Evolutionary conservation across 352 stramenopile species (phyloP), one percentile per base, ranked within the genome.

Genomic region (Phytopythium cucurbitacearum): DNA sequence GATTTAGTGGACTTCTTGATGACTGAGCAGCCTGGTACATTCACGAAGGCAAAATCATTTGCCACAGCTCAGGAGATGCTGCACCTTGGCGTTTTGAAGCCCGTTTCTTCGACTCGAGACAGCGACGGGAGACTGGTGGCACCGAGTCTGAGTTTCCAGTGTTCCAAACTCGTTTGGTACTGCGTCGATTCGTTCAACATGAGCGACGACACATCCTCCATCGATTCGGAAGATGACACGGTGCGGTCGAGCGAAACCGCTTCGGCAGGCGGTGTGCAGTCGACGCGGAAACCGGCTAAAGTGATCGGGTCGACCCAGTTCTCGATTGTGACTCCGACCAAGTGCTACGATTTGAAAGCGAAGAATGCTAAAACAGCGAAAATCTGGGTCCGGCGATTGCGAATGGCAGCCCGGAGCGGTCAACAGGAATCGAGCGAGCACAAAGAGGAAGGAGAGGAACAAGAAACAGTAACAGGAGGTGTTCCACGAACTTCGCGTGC

Each of bases 291-390:
- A 36, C 36, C 48, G 12, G 40, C 35, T 61, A 80, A 69, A 40
- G 53, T 60, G 9, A 51, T 73, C 35, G 69, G 76, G 5, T 88
- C 83, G 5, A 89, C 83, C 36, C 80, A 94, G 46, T 95, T 95
- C 48, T 91, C 85, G 4, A 94, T 95, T 51, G 82, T 91, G 53
- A 95, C 83, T 3, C 69, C 81, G 9, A 91, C 77, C 0, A 95
- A 93, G 57, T 89, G 76, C 57, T 95, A 93, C 45, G 78, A 93
- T 53, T 67, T 95, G 28, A 93, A 93, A 41, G 78, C 83, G 0
- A 90, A 89, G 36, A 87, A 76, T 7, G 61, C 78, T 2, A 85
- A 89, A 28, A 76, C 89, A 34, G 81, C 83, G 4, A 81, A 73
- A 35, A 45, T 73, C 3, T 95, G 85, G 85, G 73, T 93, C 33